A percentile compares a stretch with the other conserved stretches of the same genome.
phyloP scores from a whole-genome alignment of 129 eudicot species.

The Centaurea solstitialis region DNA sequence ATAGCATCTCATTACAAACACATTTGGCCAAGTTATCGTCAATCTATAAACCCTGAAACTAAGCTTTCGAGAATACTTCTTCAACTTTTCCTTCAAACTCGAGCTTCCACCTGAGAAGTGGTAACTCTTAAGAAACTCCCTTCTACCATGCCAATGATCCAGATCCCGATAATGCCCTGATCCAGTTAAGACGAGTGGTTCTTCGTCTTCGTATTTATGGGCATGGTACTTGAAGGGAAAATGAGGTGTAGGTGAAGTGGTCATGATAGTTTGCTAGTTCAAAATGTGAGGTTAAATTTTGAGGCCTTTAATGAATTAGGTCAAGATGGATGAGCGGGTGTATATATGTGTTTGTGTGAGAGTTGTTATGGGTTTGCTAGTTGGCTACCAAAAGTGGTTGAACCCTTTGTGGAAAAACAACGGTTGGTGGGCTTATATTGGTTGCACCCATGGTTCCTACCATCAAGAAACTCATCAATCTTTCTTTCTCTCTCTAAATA shows the following conservation, averaged over 20 bases:
- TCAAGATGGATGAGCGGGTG: slow-evolving; percentile 1
- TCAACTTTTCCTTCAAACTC: slow-evolving; percentile 24
- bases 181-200: slow-evolving; percentile 9
- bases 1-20: slow-evolving; percentile 34
- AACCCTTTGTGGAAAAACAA: slow-evolving; percentile 28
- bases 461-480: background rate
- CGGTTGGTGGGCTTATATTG: slow-evolving; percentile 36
- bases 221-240: background rate
- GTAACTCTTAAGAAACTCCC: slow-evolving; percentile 39
- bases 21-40: slow-evolving; percentile 32
- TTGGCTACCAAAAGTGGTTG: slow-evolving; percentile 31
- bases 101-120: slow-evolving; percentile 4
- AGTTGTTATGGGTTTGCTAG: slow-evolving; percentile 1
- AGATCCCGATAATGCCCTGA: slow-evolving; percentile 13
- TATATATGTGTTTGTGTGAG: background rate
- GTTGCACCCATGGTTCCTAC: slow-evolving; percentile 40
- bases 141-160: slow-evolving; percentile 36
- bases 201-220: slow-evolving; percentile 23
- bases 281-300: slow-evolving; percentile 1
- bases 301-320: background rate
- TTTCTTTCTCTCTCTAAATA: background rate
- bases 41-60: slow-evolving; percentile 27
- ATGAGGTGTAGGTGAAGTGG: slow-evolving; percentile 26
- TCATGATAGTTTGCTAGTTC: slow-evolving; percentile 15
- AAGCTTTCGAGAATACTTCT: slow-evolving; percentile 29